phyloP scores from a whole-genome alignment of 2,329 filamentous ascomycete genomes.

The Claviceps spartinae region DNA sequence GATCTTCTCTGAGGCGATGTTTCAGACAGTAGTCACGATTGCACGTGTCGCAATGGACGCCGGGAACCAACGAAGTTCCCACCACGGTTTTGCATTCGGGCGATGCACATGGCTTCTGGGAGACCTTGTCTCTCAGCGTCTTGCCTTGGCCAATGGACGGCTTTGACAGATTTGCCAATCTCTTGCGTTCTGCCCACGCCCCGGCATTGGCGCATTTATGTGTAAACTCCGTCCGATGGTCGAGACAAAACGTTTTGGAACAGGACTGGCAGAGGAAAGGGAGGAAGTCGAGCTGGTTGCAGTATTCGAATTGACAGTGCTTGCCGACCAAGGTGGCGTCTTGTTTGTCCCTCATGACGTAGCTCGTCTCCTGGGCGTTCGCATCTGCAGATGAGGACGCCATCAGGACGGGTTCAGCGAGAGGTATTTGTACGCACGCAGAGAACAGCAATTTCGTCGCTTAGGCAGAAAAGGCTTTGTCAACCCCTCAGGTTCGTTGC shows the following conservation, averaged over 20 bases:
- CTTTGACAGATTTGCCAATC: conserved; percentile 38
- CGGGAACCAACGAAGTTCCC: conserved; percentile 52
- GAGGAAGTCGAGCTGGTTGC: conserved; percentile 89
- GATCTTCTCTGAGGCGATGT: conserved; percentile 65
- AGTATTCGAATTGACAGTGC: conserved; percentile 85
- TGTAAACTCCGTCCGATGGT: conserved; percentile 75
- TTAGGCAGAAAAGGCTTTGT: conserved; percentile 6
- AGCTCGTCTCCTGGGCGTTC: conserved; percentile 37
- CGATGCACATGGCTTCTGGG: conserved; percentile 55
- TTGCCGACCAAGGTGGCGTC: conserved; percentile 78
- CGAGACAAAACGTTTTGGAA: conserved; percentile 72
- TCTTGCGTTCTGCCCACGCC: conserved; percentile 46
- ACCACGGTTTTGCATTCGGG: conserved; percentile 55
- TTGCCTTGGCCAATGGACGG: conserved; percentile 41
- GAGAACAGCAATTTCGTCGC: background rate
- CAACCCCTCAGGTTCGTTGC: background rate
- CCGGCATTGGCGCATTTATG: conserved; percentile 55
- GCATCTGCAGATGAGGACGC: conserved; percentile 32
- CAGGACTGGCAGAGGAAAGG: conserved; percentile 92
- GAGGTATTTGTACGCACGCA: background rate
- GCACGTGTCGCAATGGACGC: conserved; percentile 58
- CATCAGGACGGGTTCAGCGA: conserved; percentile 29
- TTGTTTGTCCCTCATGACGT: conserved; percentile 56
- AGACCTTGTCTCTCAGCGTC: conserved; percentile 38
- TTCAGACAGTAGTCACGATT: conserved; percentile 65